These are phyloP conservation scores for Tagetes erecta DNA, from an alignment of 129 eudicot species.

Conservation along the genomic window DNA sequence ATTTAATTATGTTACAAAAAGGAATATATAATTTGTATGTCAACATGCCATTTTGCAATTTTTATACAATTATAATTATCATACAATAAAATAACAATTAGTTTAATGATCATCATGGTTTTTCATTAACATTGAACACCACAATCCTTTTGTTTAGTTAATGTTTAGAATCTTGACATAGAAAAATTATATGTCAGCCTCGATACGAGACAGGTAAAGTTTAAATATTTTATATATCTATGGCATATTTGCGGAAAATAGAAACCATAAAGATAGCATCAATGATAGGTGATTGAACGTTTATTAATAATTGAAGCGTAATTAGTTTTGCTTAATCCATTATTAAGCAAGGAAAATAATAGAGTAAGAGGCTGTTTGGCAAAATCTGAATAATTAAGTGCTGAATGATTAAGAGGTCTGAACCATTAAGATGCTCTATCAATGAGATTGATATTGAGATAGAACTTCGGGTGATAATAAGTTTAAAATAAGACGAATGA, in stretches of 20 bases:
- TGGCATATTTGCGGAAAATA: constrained; percentile 18
- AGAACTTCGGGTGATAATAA: no score
- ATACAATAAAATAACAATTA: not conserved
- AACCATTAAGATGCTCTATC: no score
- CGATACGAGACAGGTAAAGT: not conserved
- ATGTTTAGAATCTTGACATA: not conserved
- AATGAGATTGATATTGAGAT: no score
- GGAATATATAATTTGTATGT: constrained; percentile 16
- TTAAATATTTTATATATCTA: not conserved
- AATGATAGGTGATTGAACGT: not conserved
- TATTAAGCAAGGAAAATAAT: not conserved
- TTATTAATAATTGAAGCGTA: not conserved
- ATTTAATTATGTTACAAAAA: not conserved
- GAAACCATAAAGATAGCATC: constrained; percentile 5
- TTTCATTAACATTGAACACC: constrained; percentile 26
- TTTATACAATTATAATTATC: not conserved
- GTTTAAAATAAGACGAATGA: no score
- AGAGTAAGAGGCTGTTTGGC: no score
- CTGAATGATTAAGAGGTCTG: no score
- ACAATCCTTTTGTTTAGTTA: not conserved
- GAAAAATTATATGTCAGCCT: not conserved
- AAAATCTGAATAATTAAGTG: no score
- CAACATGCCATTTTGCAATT: constrained; percentile 15
- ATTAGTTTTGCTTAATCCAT: not conserved
- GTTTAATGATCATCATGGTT: not conserved